Conservation (phyloP, 169 alveolate species). For the Eimeria praecox region DNA sequence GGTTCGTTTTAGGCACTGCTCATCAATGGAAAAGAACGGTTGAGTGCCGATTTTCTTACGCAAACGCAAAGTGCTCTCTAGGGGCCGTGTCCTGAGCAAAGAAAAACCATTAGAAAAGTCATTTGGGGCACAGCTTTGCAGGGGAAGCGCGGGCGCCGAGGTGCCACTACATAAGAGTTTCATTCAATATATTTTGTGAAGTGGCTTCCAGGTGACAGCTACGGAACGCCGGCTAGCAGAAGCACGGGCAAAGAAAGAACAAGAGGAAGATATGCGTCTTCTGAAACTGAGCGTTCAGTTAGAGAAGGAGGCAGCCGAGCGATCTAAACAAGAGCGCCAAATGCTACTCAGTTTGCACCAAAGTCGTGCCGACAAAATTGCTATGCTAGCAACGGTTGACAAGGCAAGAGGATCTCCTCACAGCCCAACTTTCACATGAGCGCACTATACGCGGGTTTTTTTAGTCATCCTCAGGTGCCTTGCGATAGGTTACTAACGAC, state of each 20-base stretch:
- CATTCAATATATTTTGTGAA: neutral
- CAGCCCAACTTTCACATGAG: neutral
- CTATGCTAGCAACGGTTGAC: constrained; percentile 68
- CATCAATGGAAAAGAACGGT: neutral
- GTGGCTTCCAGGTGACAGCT: constrained; percentile 65
- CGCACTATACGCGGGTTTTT: neutral
- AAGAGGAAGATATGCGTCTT: constrained; percentile 72
- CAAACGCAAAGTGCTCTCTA: too few species aligned
- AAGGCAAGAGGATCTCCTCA: constrained; percentile 28
- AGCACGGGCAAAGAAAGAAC: constrained; percentile 71
- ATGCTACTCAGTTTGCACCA: constrained; percentile 42
- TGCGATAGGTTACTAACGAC: neutral
- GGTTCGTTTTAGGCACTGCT: neutral
- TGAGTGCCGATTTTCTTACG: neutral
- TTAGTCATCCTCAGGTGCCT: neutral
- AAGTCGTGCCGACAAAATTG: constrained; percentile 70
- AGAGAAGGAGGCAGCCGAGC: constrained; percentile 70
- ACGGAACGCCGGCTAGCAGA: constrained; percentile 70
- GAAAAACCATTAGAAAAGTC: too few species aligned
- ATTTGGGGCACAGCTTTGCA: neutral
- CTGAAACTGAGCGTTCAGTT: constrained; percentile 57
- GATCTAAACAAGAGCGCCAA: constrained; percentile 57
- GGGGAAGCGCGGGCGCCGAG: too few species aligned
- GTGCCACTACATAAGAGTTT: neutral
- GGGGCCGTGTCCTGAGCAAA: too few species aligned